These are phyloP conservation scores for Pythium pyrilobum DNA, from an alignment of 352 stramenopile genomes.

Conservation along the genomic window DNA sequence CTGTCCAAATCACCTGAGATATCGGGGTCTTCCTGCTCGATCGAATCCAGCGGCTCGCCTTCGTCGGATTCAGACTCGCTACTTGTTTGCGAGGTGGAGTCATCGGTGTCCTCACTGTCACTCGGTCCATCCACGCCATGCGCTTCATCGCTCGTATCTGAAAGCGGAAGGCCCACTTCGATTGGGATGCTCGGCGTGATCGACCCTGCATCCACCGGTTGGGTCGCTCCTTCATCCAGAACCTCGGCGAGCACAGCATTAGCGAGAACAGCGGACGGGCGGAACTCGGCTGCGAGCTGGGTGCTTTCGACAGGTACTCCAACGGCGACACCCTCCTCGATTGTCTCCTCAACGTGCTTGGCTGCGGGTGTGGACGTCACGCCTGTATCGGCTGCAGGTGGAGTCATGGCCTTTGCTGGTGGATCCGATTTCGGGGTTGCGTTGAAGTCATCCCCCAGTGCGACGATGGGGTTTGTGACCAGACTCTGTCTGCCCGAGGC, in stretches of 20 bases:
- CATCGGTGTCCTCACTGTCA: constrained; percentile 11
- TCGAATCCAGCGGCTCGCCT: constrained; percentile 11
- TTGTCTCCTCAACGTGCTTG: not conserved
- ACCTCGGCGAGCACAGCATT: not conserved
- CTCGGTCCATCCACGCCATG: not conserved
- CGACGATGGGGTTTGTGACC: not conserved
- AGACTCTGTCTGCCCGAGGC: not conserved
- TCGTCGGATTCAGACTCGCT: constrained; percentile 15
- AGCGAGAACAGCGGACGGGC: not conserved
- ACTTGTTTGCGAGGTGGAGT: constrained; percentile 8
- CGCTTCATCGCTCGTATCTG: not conserved
- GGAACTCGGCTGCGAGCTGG: not conserved
- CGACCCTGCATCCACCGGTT: not conserved
- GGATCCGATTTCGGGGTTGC: not conserved
- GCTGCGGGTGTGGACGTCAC: no score
- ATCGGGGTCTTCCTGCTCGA: constrained; percentile 22
- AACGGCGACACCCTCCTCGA: constrained; percentile 13
- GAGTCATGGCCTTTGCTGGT: no score
- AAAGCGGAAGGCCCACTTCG: constrained; percentile 7
- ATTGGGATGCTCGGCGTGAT: not conserved
- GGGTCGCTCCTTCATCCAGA: not conserved
- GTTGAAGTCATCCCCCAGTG: not conserved
- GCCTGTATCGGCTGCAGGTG: no score
- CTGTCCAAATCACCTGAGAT: constrained; percentile 26
- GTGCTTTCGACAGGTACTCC: constrained; percentile 10